Evolutionary conservation across 2,329 filamentous ascomycete genomes (phyloP), one percentile per base, ranked within the genome.

Genomic region (Neopestalotiopsis sp.): DNA sequence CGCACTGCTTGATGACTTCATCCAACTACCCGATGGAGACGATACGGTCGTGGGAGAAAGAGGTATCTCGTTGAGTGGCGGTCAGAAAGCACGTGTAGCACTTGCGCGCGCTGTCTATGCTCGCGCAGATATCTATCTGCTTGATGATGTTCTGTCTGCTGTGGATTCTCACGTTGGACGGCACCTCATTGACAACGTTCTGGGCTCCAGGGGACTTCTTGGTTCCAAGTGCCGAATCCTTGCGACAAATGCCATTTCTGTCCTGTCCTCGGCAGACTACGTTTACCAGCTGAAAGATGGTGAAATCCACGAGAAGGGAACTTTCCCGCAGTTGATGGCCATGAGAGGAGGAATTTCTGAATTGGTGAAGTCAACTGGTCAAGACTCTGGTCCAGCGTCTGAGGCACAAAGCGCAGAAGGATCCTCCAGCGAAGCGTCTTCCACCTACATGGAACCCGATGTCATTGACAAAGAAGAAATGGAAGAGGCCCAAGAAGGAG

Each of bases 111-210:
- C 97, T 38, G 96, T 99, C 1, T 99, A 99, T 78, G 95, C 97
- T 65, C 89, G 96, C 74, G 94, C 96, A n/a, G 97, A 99, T 79
- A 90, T 99, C 64, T 98, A 98, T 77, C 86, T 99, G 13, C 86
- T 99, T 12, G 96, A 99, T 74, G 96, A 99, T 78, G 93, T 95
- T 70, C 86, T 99, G 12, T 98, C 95, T 17, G 96, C 97, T 0
- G 96, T 99, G n/a, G 96, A 99, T 81, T 95, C 97, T 72, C 96
- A 99, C 77, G 96, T 99, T 69, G 96, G 96, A 64, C 89, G 94
- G 72, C 96, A 99, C 81, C 88, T 99, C 68, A 98, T 98, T 75
- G 93, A 98, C 78, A 94, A 96, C 71, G 96, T 99, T 0, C 89
- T 99, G 45, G 96, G 96, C 13, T 87, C 92, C 4, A 92, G 91